These are phyloP conservation scores for Dioscorea dumetorum DNA, from an alignment of 106 monocot genomes.

Conservation along the genomic window DNA sequence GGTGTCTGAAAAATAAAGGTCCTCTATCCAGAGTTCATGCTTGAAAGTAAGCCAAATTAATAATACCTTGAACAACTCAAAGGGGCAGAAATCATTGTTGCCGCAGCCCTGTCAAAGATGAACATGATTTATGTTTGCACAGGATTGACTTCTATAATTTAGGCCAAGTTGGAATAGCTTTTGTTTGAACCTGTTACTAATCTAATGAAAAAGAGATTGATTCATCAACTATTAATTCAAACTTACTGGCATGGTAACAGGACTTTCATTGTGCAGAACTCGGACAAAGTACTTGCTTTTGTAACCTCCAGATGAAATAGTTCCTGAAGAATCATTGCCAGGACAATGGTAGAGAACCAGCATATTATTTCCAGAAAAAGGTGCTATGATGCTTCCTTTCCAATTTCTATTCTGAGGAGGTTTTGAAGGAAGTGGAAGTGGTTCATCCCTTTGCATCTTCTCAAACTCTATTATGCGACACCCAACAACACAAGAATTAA, in stretches of 20 bases:
- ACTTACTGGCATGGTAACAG: slow-evolving; percentile 72
- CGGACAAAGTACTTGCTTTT: slow-evolving; percentile 71
- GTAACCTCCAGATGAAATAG: slow-evolving; percentile 12
- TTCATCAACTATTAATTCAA: background rate
- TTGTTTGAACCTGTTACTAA: too few relatives aligned
- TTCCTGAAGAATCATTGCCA: slow-evolving; percentile 13
- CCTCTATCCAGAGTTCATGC: background rate
- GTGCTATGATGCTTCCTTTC: slow-evolving; percentile 73
- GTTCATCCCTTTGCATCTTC: slow-evolving; percentile 54
- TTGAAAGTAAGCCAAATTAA: background rate
- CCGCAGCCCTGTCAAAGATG: slow-evolving; percentile 50
- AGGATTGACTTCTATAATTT: background rate
- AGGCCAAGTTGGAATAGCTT: background rate
- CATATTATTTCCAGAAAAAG: slow-evolving; percentile 94
- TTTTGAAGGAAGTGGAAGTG: slow-evolving; percentile 60
- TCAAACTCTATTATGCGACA: slow-evolving; percentile 50
- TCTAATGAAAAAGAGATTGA: too few relatives aligned
- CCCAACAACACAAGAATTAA: background rate
- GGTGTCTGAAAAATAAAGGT: background rate
- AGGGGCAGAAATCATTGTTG: slow-evolving; percentile 56
- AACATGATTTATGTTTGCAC: background rate
- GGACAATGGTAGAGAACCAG: slow-evolving; percentile 70
- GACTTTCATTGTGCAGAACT: slow-evolving; percentile 91
- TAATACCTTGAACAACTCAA: slow-evolving; percentile 73
- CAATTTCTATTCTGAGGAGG: slow-evolving; percentile 84